Evolutionary conservation across 805 yeast genomes (phyloP), one percentile per base, ranked within the genome.

Genomic region (Candida ficus): DNA sequence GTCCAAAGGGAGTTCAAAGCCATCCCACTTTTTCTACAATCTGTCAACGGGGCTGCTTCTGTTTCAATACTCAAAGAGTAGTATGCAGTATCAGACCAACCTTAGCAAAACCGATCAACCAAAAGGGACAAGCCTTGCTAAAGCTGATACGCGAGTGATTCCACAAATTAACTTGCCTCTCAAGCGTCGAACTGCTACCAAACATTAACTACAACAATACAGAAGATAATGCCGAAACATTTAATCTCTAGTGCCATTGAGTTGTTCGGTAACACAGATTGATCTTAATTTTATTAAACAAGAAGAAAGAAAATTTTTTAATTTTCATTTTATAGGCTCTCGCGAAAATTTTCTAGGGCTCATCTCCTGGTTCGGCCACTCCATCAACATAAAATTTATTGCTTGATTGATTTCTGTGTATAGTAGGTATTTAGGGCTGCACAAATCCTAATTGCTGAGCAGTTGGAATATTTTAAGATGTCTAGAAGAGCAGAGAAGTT

Each of bases 41-140:
- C 90, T 80, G 95, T 90, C 96, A 95, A 80, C 95, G 87, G 96
- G 95, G 97, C 88, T 69, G 62, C 82, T 40, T 74, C 91, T 82
- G 90, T 75, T 74, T 68, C 75, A 84, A 66, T 43, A 48, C 48
- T 45, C 33, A 31, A 39, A 32, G 42, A 19, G 40, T 43, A 46
- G 42, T 25, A 34, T 43, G 33, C n/a, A 11, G 19, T 57, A 57
- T 35, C 58, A 55, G 57, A 56, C 63, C 63, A 59, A 73, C 80
- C 80, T 80, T 73, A 82, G 52, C 82, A 73, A 29, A 44, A 54
- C 64, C 70, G 82, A 81, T 76, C 78, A 66, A 74, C 75, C 70
- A 61, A 67, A 60, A 41, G 44, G 44, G 44, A 41, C 44, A 41
- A 19, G 37, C 29, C 34, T 21, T 12, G 18, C 9, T 28, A 28